Evolutionary conservation across 2,329 filamentous ascomycete genomes (phyloP).

Genomic region (Davidsoniella eucalypti): DNA sequence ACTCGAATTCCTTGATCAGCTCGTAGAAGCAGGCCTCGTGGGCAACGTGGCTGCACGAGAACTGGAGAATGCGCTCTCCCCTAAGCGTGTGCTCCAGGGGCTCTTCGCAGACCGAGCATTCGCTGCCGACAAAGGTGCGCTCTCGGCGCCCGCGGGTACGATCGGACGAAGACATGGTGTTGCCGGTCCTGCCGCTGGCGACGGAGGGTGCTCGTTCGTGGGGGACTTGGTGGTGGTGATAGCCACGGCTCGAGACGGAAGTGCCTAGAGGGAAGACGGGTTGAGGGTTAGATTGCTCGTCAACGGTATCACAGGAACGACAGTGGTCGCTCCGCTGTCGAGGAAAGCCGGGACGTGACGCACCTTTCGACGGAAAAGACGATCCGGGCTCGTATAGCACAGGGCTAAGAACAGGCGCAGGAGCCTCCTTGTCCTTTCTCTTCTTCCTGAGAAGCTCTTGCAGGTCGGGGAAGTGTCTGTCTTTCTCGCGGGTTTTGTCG

Average conservation of each 20-base stretch:
- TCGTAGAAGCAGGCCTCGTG: conserved; percentile 99
- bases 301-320: background rate
- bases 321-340: too few relatives aligned
- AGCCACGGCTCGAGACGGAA: conserved; percentile 10
- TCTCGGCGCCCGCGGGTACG: conserved; percentile 67
- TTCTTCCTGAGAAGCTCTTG: conserved; percentile 6
- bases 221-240: conserved; percentile 14
- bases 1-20: conserved; percentile 87
- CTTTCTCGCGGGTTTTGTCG: conserved; percentile 3
- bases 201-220: conserved; percentile 14
- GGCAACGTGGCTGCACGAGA: conserved; percentile 91
- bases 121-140: conserved; percentile 84
- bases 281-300: background rate
- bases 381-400: conserved; percentile 7
- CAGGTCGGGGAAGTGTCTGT: conserved; percentile 2
- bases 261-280: background rate
- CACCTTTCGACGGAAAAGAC: conserved; percentile 7
- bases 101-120: conserved; percentile 94
- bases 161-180: conserved; percentile 37
- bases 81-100: conserved; percentile 87
- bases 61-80: conserved; percentile 85
- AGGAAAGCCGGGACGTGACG: background rate
- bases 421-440: conserved; percentile 1
- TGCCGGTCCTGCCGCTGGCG: conserved; percentile 6
- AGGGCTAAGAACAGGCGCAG: conserved; percentile 3